phyloP scores from a whole-genome alignment of 2,329 filamentous ascomycete species.

The Ophiostoma tasmaniense region DNA sequence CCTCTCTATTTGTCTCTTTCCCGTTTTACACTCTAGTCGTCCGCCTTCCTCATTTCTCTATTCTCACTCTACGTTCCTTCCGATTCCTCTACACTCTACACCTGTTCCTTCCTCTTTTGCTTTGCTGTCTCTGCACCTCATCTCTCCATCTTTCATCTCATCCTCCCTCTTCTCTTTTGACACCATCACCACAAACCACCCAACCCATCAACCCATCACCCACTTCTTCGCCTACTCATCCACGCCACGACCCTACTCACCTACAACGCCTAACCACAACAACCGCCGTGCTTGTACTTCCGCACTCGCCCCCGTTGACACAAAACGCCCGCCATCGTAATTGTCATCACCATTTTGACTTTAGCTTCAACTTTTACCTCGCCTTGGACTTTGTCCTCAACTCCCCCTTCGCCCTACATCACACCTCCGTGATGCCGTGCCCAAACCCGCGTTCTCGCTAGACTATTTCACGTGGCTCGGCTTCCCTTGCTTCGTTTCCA shows the following conservation, averaged over 20 bases:
- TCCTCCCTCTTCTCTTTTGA: background rate
- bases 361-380: background rate
- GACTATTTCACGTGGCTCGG: background rate
- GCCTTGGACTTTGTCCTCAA: too few relatives aligned
- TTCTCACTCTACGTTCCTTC: background rate
- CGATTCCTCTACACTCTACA: too few relatives aligned
- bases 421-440: background rate
- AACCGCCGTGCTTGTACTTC: background rate
- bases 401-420: too few relatives aligned
- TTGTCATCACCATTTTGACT: background rate
- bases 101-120: too few relatives aligned
- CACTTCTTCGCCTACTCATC: background rate
- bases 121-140: too few relatives aligned
- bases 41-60: too few relatives aligned
- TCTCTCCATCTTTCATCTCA: background rate
- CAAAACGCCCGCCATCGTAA: background rate
- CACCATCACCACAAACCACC: too few relatives aligned
- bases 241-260: background rate
- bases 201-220: background rate
- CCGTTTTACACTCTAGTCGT: background rate
- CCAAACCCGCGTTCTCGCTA: slow-evolving; percentile 1
- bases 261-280: too few relatives aligned
- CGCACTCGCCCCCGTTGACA: background rate
- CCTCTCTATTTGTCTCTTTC: background rate
- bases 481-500: background rate